Evolutionary conservation across 2,329 filamentous ascomycete species (phyloP), one percentile per base, ranked within the genome.

Genomic region (Aspergillus arachidicola): DNA sequence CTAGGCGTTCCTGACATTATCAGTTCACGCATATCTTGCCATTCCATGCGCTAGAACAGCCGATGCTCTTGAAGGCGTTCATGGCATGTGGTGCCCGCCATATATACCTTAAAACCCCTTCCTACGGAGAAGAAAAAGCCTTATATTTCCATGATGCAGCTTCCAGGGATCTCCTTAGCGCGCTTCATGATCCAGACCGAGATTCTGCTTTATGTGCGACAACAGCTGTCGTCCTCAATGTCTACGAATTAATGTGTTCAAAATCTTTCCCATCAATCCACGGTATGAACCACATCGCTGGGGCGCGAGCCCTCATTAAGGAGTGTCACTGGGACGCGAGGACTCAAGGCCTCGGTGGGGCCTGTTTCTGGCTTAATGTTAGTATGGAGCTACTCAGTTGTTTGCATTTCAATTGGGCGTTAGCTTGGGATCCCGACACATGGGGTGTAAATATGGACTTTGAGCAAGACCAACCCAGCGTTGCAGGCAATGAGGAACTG

Each of bases 351-450:
- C 87, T 97, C 23, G 94, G 93, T 0, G 87, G 89, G 0, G 93
- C 94, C 1, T 97, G 94, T 76, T 97, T 97, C 79, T 97, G 94
- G 94, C 83, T 97, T 43, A 97, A 96, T 71, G 89, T 96, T 19
- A 91, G 90, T 19, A 91, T 97, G 85, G 94, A 98, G 75, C 83
- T 97, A n/a, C 82, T 97, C 32, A 92, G 88, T 66, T 97, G 93
- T 75, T 82, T 97, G 19, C 90, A 92, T 68, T 93, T 93, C 78
- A 93, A 94, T 74, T 96, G 92, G 91, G 86, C 89, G 68, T 87
- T 93, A 14, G 89, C 92, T 0, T 97, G 93, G 92, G 89, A 96
- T 59, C 94, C 93, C 0, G 92, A 97, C 69, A 87, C 92, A 12
- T 97, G 94, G 94, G 91, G 91, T 1, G 83, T 97, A 21, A 89